Conservation (phyloP, 257 asterid genomes). For the Gentiana dahurica region DNA sequence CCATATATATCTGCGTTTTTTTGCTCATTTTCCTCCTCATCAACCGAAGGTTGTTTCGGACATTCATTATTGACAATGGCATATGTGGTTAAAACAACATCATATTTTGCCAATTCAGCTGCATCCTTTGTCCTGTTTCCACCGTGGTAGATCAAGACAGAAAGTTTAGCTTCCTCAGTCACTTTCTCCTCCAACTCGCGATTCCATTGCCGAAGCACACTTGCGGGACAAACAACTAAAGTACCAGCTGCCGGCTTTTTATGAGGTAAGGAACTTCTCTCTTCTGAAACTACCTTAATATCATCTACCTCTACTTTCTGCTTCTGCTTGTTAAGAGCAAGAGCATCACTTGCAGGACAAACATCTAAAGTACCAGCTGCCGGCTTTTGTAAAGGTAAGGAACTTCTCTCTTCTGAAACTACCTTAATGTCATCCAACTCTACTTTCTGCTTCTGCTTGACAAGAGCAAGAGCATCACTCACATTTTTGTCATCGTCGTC, state of each 20-base stretch:
- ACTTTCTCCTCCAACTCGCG: constrained; percentile 88
- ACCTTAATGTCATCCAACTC: constrained; percentile 38
- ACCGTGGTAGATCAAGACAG: constrained; percentile 78
- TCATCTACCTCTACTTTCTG: constrained; percentile 35
- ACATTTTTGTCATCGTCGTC: constrained; percentile 38
- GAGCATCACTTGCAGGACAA: constrained; percentile 79
- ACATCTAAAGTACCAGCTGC: constrained; percentile 90
- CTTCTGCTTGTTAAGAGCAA: constrained; percentile 25
- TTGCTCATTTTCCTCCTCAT: constrained; percentile 69
- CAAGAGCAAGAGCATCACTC: constrained; percentile 23
- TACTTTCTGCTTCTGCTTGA: constrained; percentile 25
- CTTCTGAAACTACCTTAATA: constrained; percentile 39
- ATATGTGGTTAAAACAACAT: constrained; percentile 86
- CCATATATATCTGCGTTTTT: constrained; percentile 60
- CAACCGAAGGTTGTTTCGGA: constrained; percentile 84
- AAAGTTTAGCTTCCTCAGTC: constrained; percentile 34
- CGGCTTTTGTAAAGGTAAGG: constrained; percentile 49
- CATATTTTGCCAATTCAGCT: constrained; percentile 57
- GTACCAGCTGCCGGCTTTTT: constrained; percentile 90
- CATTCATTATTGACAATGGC: constrained; percentile 90
- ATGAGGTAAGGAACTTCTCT: constrained; percentile 32
- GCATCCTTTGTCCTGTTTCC: constrained; percentile 74
- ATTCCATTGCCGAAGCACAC: constrained; percentile 96
- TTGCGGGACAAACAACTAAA: constrained; percentile 95
- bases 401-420: constrained; percentile 41